Percentiles rank a stretch among this genome's conserved stretches.
phyloP scores from a whole-genome alignment of 331 rosid genomes.

The Pyrus hybrid region DNA sequence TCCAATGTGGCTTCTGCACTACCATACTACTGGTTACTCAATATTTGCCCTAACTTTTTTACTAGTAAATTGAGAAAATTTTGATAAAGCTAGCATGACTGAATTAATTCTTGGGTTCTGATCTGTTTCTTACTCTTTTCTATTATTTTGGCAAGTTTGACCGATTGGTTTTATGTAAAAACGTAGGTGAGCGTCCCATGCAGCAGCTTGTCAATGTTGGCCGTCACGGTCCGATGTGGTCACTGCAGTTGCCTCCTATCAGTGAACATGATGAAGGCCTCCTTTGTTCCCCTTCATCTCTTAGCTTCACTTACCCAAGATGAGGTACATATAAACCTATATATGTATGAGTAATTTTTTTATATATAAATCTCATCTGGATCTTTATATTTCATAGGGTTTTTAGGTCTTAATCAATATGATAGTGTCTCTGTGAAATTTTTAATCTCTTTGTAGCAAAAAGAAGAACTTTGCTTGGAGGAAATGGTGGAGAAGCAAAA shows the following conservation, averaged over 20 bases:
- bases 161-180: background rate
- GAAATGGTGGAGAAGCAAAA: slow-evolving; percentile 25
- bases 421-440: background rate
- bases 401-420: too few relatives aligned
- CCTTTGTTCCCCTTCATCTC: slow-evolving; percentile 80
- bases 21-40: slow-evolving; percentile 61
- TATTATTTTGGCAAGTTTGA: background rate
- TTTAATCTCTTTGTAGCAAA: slow-evolving; percentile 28
- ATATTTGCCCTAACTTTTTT: background rate
- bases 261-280: slow-evolving; percentile 79
- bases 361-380: background rate
- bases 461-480: slow-evolving; percentile 31
- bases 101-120: background rate
- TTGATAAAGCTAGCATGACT: background rate
- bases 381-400: background rate
- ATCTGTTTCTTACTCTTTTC: background rate
- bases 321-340: slow-evolving; percentile 28
- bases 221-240: slow-evolving; percentile 85
- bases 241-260: slow-evolving; percentile 86
- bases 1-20: slow-evolving; percentile 83
- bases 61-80: background rate
- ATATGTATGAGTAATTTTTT: background rate
- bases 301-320: slow-evolving; percentile 57
- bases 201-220: slow-evolving; percentile 75
- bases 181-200: slow-evolving; percentile 92